Evolutionary conservation across 192 early-diverging fungal species (phyloP), one percentile per base, ranked within the genome.

Genomic region (Paraglomus occultum): DNA sequence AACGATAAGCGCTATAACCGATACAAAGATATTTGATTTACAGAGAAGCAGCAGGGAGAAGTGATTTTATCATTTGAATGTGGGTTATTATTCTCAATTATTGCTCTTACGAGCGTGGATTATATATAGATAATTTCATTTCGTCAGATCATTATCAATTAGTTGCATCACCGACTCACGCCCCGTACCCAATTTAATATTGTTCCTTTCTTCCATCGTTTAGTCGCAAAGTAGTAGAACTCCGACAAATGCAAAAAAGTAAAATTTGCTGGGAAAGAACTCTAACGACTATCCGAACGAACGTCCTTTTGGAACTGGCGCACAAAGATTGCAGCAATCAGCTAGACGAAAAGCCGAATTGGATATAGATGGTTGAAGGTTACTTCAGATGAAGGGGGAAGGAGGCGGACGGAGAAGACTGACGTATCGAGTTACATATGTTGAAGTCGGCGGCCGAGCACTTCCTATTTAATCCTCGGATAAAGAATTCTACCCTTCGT

Each of bases 351-450:
- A 66, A 1, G 58, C 71, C 6, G 54, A 45, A 48, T 49, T 64
- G 42, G 60, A 45, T 48, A 18, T 38, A 67, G 73, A 39, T 22
- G 69, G 47, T 44, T 63, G 17, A 17, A 64, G 42, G 51, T 20
- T n/a, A 22, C 47, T 4, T 12, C 11, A 20, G 44, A 79, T 10
- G 78, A 8, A 71, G 49, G 4, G 48, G 59, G 60, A 72, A 69
- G 70, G 73, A 69, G 64, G 47, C 8, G 8, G 31, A 31, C n/a
- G n/a, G n/a, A n/a, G n/a, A n/a, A n/a, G n/a, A n/a, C n/a, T n/a
- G n/a, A 50, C 74, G 9, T 71, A 78, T n/a, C n/a, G n/a, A n/a
- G n/a, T n/a, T n/a, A 54, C 70, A 7, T 74, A 75, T 49, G 72
- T 73, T 20, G 70, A 66, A 4, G 31, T 31, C 3, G 31, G 31